Evolutionary conservation across 1,284 basidiomycete genomes (phyloP), one percentile per base, ranked within the genome.

Genomic region (Xerocomus nothofagi): DNA sequence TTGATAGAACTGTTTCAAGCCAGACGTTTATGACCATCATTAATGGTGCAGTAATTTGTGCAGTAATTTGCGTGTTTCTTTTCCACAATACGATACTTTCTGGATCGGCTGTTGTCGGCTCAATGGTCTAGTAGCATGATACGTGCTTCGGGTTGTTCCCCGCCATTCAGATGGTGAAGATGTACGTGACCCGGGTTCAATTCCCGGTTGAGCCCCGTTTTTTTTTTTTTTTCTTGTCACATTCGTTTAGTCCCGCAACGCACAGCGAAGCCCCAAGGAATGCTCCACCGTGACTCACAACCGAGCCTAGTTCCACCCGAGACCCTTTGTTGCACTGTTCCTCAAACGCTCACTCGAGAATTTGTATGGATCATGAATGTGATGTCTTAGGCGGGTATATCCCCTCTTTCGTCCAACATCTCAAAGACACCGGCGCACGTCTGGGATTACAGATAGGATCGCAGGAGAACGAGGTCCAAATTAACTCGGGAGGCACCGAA

Each of bases 121-220:
- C 65, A 71, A 72, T 71, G 71, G 70, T 72, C 71, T 73, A 71
- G 70, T 73, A 44, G 71, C 63, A 71, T 73, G 70, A 69, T 69
- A 69, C 70, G 62, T 65, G 63, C 67, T 71, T 69, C 70, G 67
- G 67, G 69, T 42, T 40, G 56, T 49, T 29, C 39, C 53, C 57
- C 54, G 26, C 55, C 54, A 54, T 53, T 1, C 1, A 14, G 36
- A 49, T 62, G 54, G 57, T 49, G 49, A 54, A 59, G 55, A 56
- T 70, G 67, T 60, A 63, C 62, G 71, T 71, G 71, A 71, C 71
- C 71, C 71, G 73, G 73, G 71, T 73, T 73, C 73, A 72, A 73
- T 72, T 73, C 70, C 72, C 69, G 70, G 70, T 71, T 68, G 69
- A 67, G 71, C 73, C 70, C 70, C n/a, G n/a, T n/a, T 51, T 56